phyloP scores from a whole-genome alignment of 331 rosid species.

The Pyracantha coccinea region DNA sequence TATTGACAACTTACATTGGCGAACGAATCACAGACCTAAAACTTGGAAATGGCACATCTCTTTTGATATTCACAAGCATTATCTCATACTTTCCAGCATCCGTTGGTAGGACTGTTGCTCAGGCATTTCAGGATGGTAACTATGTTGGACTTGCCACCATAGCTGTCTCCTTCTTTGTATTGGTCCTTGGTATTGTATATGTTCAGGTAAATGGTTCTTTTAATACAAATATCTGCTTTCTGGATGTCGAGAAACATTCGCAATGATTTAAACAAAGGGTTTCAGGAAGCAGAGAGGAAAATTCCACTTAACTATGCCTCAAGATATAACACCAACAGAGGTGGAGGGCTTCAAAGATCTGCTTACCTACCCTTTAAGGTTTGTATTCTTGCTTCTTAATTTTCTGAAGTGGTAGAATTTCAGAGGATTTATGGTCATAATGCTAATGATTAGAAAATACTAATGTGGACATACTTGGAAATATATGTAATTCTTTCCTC shows the following conservation, averaged over 20 bases:
- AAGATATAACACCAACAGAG: slow-evolving; percentile 62
- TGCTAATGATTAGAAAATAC: background rate
- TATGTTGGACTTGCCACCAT: slow-evolving; percentile 73
- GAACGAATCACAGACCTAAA: slow-evolving; percentile 84
- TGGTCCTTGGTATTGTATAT: slow-evolving; percentile 93
- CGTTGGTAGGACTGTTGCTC: slow-evolving; percentile 67
- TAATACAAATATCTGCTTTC: slow-evolving; percentile 9
- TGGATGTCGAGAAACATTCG: slow-evolving; percentile 5
- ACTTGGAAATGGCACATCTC: slow-evolving; percentile 97
- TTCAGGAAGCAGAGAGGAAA: slow-evolving; percentile 98
- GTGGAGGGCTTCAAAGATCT: slow-evolving; percentile 76
- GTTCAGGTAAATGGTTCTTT: slow-evolving; percentile 69
- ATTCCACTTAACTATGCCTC: slow-evolving; percentile 95
- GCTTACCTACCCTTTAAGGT: slow-evolving; percentile 96
- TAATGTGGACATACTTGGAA: background rate
- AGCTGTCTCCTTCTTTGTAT: slow-evolving; percentile 57
- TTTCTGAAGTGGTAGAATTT: slow-evolving; percentile 8
- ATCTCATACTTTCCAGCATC: slow-evolving; percentile 97
- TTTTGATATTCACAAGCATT: slow-evolving; percentile 90
- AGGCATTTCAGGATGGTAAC: slow-evolving; percentile 81
- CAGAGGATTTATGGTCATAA: background rate
- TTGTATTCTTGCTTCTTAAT: slow-evolving; percentile 14
- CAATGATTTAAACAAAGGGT: slow-evolving; percentile 34
- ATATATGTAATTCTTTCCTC: background rate
- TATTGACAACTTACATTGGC: slow-evolving; percentile 79